Evolutionary conservation across 345 rosid species (phyloP).

Genomic region (Citrus inodora): DNA sequence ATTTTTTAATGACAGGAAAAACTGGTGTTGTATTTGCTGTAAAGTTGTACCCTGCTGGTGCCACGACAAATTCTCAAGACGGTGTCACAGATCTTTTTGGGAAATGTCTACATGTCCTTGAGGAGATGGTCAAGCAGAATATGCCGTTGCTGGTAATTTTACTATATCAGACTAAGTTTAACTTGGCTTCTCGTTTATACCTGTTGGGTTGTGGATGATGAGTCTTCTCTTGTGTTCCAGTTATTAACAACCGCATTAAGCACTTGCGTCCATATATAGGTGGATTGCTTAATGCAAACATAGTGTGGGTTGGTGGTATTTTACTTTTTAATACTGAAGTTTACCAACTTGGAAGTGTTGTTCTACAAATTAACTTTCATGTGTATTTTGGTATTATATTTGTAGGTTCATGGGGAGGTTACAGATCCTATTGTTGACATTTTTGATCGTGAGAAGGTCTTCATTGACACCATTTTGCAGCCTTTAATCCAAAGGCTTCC

Average conservation of each 20-base stretch:
- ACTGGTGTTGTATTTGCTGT: constrained; percentile 89
- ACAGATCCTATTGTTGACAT: constrained; percentile 75
- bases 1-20: constrained; percentile 39
- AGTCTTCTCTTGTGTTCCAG: background rate
- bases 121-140: constrained; percentile 77
- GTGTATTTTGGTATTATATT: constrained; percentile 3
- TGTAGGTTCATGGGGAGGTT: constrained; percentile 97
- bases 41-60: constrained; percentile 96
- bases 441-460: constrained; percentile 89
- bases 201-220: background rate
- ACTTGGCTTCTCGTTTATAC: background rate
- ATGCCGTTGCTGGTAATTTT: constrained; percentile 85
- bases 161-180: background rate
- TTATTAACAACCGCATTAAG: background rate
- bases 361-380: background rate
- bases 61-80: constrained; percentile 93
- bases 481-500: constrained; percentile 80
- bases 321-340: background rate
- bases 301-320: background rate
- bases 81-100: constrained; percentile 94
- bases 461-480: constrained; percentile 69
- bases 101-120: constrained; percentile 81
- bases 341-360: background rate
- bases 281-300: background rate
- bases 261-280: background rate